phyloP scores from a whole-genome alignment of 768 basidiomycete species.

The Boletellus emodensis region DNA sequence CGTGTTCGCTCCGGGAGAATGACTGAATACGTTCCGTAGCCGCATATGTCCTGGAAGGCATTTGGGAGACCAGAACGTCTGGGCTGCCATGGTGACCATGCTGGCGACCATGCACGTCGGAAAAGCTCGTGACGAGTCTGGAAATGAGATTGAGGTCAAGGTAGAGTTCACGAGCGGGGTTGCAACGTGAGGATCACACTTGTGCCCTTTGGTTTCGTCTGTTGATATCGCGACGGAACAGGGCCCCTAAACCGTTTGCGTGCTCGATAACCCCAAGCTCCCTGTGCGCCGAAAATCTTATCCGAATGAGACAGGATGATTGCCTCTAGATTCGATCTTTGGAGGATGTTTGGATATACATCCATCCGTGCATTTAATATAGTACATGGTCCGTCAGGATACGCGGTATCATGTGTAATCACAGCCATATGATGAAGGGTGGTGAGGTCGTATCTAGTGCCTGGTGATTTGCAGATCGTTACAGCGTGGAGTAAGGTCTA shows the following conservation, averaged over 20 bases:
- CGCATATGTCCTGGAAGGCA: slow-evolving; percentile 34
- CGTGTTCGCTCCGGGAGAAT: too few species aligned
- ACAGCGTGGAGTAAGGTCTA: not conserved
- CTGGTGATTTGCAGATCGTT: not conserved
- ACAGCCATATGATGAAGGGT: not conserved
- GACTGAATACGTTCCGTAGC: slow-evolving; percentile 2
- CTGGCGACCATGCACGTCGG: slow-evolving; percentile 28
- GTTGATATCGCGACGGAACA: not conserved
- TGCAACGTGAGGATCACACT: slow-evolving; percentile 10
- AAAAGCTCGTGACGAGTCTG: slow-evolving; percentile 26
- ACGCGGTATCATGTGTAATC: slow-evolving; percentile 6
- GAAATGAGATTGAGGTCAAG: slow-evolving; percentile 27
- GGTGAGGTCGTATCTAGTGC: not conserved
- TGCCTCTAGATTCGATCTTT: not conserved
- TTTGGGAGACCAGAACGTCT: slow-evolving; percentile 32
- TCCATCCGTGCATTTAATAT: too few species aligned
- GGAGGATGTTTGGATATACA: not conserved
- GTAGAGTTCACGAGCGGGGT: slow-evolving; percentile 23
- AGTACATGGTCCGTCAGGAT: not conserved
- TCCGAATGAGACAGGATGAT: slow-evolving; percentile 8
- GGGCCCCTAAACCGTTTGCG: slow-evolving; percentile 23
- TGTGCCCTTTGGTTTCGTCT: too few species aligned
- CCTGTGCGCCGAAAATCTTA: slow-evolving; percentile 9
- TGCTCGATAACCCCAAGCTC: slow-evolving; percentile 21
- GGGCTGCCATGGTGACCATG: slow-evolving; percentile 29